Evolutionary conservation across 2,329 filamentous ascomycete species (phyloP), one percentile per base, ranked within the genome.

Genomic region (Ophiostoma ips): DNA sequence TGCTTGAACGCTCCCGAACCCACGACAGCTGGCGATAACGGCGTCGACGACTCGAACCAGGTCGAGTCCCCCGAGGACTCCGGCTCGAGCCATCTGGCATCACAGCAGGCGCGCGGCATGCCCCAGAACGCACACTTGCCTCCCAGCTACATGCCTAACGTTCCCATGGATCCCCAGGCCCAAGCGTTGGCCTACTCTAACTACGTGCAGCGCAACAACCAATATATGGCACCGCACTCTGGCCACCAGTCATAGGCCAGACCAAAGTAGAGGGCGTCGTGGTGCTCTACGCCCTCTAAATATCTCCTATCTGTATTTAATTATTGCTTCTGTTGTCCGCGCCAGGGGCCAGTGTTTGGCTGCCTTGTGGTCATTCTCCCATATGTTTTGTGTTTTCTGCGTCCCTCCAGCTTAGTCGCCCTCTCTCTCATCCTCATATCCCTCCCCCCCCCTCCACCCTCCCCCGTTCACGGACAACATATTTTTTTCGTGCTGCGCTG

Each of bases 1-100:
- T 98, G 92, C 64, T 71, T 98, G 54, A 98, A 98, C 66, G 92
- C 92, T 18, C 92, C 92, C 38, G 92, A 98, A 66, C 89, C 90
- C 47, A 75, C 82, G 21, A 77, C 81, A 33, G 85, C 85, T 61
- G 81, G 80, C 61, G 87, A 94, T 63, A 88, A 88, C 59, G 84
- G 84, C 48, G 83, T 86, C 55, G 84, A 89, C 56, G 83, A 84
- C 56, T 68, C 73, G 55, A 83, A 84, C 58, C 79, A 84, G 56
- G 84, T 87, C 61, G 88, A 95, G 58, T 94, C 90, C 2, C 89
- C 90, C 49, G 92, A 96, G 67, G 92, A 96, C 66, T 81, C 88
- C 53, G 69, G 80, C 56, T 81, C 84, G 61, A 78, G 77, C 60
- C 84, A 88, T 60, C 75, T 94, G 52, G 84, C 84, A 45, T 78